Conservation (phyloP, 306 rosid species). For the Cucurbita moschata region DNA sequence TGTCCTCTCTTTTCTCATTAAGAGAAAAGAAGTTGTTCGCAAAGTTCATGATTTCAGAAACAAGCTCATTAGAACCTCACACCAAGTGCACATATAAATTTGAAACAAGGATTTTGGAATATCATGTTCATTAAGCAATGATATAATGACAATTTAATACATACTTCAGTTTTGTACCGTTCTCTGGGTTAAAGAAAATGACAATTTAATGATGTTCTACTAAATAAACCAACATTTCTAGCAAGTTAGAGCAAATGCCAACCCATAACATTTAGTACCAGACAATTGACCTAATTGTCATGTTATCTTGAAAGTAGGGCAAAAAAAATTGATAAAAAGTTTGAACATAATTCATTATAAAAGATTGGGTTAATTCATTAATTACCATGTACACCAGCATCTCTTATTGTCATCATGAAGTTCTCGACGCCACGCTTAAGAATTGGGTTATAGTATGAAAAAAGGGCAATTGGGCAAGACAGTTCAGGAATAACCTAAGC, state of each 20-base stretch:
- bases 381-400: constrained; percentile 64
- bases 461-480: constrained; percentile 75
- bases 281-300: not conserved
- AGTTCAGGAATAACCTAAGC: constrained; percentile 70
- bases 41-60: not conserved
- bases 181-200: not conserved
- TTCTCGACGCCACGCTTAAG: constrained; percentile 62
- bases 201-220: not conserved
- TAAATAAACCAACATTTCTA: not conserved
- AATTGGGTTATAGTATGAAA: constrained; percentile 82
- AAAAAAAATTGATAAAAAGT: not conserved
- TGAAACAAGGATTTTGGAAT: not conserved
- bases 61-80: not conserved
- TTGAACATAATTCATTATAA: constrained; percentile 11
- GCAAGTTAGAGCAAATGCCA: not conserved
- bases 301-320: not conserved
- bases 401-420: constrained; percentile 61
- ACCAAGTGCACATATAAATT: not conserved
- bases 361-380: not conserved
- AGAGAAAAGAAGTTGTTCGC: not conserved
- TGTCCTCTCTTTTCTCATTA: not conserved
- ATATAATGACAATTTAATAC: no score
- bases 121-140: not conserved
- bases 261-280: not conserved
- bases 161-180: no score